Base-by-base conservation (phyloP, 2,329 filamentous ascomycete genomes). In the Aspergillus uvarum region DNA sequence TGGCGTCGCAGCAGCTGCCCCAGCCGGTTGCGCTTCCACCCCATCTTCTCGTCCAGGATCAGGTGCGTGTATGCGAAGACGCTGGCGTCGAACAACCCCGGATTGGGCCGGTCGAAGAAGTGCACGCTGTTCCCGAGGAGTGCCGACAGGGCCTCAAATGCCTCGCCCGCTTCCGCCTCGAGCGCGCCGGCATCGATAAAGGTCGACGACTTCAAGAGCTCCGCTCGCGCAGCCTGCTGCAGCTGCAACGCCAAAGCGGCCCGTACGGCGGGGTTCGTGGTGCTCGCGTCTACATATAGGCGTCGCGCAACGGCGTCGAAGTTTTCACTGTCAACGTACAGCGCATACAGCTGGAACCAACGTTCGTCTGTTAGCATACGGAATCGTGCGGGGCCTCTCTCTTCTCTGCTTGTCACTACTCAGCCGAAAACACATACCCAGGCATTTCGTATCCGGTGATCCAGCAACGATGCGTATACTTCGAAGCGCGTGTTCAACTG, bases 31-130 rank as follows among this genome's bases (percentile, higher is more conserved):
- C 90, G 85, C 60, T 79, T 80, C 90, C 90, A 93, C 1, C 77
- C 80, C 64, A 92, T 69, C 2, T 68, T 70, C 35, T 87, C 82
- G 61, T 90, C 86, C 54, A 96, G 77, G 55, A 98, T 80, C 54
- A 96, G 79, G 74, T 96, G 87, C 0, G 91, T 93, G 75, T 97
- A 99, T 3, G 92, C 88, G 77, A 97, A 98, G 2, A 98, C 85
- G 56, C 86, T 87, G 6, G 94, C 93, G 76, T 99, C 95, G 67
- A 98, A 94, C 24, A 94, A 71, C 0, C 87, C 86, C 0, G 94
- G 91, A 16, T 75, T 72, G 31, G 74, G 54, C 59, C 74, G 72
- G 4, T 79, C 82, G 69, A 88, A 89, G 73, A 89, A 90, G 80
- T 86, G 89, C 19, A 77, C 68, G 42, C 86, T 75, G 0, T 82